Evolutionary conservation across 139 green algal species (phyloP).

Genomic region (Picochlorum sp.): DNA sequence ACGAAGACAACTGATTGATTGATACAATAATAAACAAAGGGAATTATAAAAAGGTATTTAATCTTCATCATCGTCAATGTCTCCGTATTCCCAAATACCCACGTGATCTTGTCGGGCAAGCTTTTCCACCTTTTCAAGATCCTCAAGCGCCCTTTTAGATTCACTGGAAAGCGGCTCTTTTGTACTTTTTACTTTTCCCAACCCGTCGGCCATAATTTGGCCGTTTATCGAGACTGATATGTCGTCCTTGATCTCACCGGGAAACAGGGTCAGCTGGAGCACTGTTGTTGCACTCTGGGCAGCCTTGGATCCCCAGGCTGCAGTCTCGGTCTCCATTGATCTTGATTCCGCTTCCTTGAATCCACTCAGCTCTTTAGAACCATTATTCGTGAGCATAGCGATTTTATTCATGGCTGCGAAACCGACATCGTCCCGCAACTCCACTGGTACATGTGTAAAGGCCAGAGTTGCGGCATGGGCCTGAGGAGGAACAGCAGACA

Average conservation of each 20-base stretch:
- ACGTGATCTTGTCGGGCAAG: slow-evolving; percentile 46
- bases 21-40: not conserved
- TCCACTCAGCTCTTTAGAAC: slow-evolving; percentile 37
- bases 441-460: slow-evolving; percentile 40
- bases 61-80: slow-evolving; percentile 71
- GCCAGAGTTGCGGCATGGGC: slow-evolving; percentile 43
- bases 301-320: slow-evolving; percentile 13
- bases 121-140: slow-evolving; percentile 47
- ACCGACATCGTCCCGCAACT: slow-evolving; percentile 49
- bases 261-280: slow-evolving; percentile 2
- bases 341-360: slow-evolving; percentile 39
- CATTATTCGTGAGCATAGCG: slow-evolving; percentile 18
- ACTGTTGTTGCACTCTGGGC: slow-evolving; percentile 19
- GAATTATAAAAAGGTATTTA: no score
- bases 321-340: slow-evolving; percentile 26
- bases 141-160: slow-evolving; percentile 16
- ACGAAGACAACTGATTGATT: not conserved
- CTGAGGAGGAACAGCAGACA: slow-evolving; percentile 67
- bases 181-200: slow-evolving; percentile 21
- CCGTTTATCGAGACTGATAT: slow-evolving; percentile 13
- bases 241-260: not conserved
- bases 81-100: slow-evolving; percentile 80
- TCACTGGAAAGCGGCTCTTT: not conserved
- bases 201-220: slow-evolving; percentile 39
- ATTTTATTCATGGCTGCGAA: slow-evolving; percentile 42